These are phyloP conservation scores for Microcera coccophila DNA, from an alignment of 2,329 filamentous ascomycete genomes.

Conservation along the genomic window DNA sequence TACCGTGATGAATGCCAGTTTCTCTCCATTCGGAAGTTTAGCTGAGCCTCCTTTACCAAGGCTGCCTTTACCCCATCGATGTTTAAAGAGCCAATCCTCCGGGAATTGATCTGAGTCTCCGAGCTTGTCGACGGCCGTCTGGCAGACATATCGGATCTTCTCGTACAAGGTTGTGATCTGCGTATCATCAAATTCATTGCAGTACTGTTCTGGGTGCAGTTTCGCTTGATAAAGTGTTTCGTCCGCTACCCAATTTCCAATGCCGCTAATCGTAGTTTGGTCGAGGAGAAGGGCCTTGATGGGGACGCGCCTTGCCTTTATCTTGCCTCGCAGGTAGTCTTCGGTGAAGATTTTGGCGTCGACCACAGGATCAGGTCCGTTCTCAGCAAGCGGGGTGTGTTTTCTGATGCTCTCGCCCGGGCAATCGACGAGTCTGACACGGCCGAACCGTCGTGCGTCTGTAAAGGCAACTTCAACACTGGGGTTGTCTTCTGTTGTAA, in stretches of 20 bases:
- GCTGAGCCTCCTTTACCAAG: constrained; percentile 56
- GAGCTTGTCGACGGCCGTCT: constrained; percentile 71
- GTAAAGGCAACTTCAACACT: constrained; percentile 70
- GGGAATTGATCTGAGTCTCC: constrained; percentile 84
- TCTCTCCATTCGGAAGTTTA: constrained; percentile 76
- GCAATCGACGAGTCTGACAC: constrained; percentile 79
- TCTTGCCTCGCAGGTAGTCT: constrained; percentile 67
- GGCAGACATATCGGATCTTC: constrained; percentile 73
- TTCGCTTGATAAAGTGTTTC: constrained; percentile 87
- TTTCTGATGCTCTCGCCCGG: constrained; percentile 71
- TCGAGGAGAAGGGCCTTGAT: constrained; percentile 87
- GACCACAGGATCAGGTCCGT: constrained; percentile 87
- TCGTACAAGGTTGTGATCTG: constrained; percentile 71
- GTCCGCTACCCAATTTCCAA: constrained; percentile 97
- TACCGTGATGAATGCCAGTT: constrained; percentile 81
- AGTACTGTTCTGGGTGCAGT: constrained; percentile 90
- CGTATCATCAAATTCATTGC: constrained; percentile 69
- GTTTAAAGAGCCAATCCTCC: constrained; percentile 79
- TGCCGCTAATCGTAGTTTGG: constrained; percentile 82
- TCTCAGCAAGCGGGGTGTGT: constrained; percentile 76
- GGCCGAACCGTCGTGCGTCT: constrained; percentile 73
- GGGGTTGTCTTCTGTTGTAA: constrained; percentile 58
- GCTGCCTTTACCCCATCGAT: constrained; percentile 87
- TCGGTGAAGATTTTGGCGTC: constrained; percentile 75
- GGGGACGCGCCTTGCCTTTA: constrained; percentile 74